Conservation (phyloP, 108 stramenopile genomes). For the Schizochytrium sp. region DNA sequence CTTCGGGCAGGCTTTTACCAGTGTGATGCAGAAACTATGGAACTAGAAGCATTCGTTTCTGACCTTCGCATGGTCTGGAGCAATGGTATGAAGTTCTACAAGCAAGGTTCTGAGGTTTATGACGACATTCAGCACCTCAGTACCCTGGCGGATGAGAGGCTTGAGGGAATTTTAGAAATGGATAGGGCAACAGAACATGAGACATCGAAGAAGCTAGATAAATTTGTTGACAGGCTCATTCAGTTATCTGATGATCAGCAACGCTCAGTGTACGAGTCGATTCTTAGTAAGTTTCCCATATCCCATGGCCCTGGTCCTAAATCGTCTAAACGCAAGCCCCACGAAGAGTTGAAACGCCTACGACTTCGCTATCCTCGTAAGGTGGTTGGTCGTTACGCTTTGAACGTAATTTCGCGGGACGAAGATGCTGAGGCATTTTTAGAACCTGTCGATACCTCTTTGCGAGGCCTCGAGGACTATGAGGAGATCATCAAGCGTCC, state of each 20-base stretch:
- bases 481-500: not conserved
- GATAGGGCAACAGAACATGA: not conserved
- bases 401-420: not conserved
- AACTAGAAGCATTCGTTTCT: conserved; percentile 2
- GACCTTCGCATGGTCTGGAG: conserved; percentile 30
- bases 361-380: conserved; percentile 32
- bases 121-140: conserved; percentile 13
- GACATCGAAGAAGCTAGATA: not conserved
- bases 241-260: not conserved
- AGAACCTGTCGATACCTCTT: conserved; percentile 1
- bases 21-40: not conserved
- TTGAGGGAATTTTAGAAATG: conserved; percentile 19
- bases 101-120: not conserved
- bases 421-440: conserved; percentile 17
- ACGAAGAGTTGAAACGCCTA: conserved; percentile 33
- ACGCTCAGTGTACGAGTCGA: not conserved
- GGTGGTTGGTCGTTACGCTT: not conserved
- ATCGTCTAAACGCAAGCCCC: not conserved
- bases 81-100: conserved; percentile 41
- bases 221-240: not conserved
- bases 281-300: not conserved
- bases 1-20: conserved; percentile 36
- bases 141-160: not conserved
- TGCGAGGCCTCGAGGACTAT: not conserved
- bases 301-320: not conserved